These are phyloP conservation scores for Populus deltoides DNA, from an alignment of 345 rosid species.

Conservation along the genomic window DNA sequence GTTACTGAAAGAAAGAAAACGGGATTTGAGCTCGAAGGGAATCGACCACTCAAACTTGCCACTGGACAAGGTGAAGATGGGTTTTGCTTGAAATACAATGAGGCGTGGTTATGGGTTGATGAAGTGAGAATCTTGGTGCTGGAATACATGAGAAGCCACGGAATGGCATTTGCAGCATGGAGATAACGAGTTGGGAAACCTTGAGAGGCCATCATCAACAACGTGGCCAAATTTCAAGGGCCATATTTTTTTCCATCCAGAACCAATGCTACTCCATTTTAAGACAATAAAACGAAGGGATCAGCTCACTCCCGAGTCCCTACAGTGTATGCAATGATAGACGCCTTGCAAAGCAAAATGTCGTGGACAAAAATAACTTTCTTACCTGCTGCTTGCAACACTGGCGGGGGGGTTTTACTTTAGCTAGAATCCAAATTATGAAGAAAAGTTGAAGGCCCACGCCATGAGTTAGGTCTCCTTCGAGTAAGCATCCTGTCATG, in stretches of 20 bases:
- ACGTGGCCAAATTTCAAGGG: not conserved
- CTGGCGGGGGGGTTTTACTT: no score
- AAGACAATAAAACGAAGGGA: not conserved
- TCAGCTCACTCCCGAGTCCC: no score
- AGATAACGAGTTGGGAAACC: not conserved
- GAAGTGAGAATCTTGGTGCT: not conserved
- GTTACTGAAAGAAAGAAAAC: no score
- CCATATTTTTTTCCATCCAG: not conserved
- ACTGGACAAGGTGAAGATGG: no score
- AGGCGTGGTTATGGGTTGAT: no score
- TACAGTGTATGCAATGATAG: no score
- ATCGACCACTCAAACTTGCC: no score
- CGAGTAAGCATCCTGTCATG: not conserved
- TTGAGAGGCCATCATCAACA: not conserved
- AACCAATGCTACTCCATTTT: not conserved
- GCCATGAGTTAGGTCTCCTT: not conserved
- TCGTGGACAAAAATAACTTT: no score
- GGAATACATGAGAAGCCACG: not conserved
- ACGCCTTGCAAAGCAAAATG: no score
- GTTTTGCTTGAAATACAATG: no score
- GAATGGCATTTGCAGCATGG: not conserved
- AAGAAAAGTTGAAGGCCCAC: not conserved
- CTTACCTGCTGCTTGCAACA: no score
- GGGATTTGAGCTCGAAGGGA: no score
- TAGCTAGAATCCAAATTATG: not conserved